phyloP scores from a whole-genome alignment of 2,329 filamentous ascomycete species.

The Penicillium sp. region DNA sequence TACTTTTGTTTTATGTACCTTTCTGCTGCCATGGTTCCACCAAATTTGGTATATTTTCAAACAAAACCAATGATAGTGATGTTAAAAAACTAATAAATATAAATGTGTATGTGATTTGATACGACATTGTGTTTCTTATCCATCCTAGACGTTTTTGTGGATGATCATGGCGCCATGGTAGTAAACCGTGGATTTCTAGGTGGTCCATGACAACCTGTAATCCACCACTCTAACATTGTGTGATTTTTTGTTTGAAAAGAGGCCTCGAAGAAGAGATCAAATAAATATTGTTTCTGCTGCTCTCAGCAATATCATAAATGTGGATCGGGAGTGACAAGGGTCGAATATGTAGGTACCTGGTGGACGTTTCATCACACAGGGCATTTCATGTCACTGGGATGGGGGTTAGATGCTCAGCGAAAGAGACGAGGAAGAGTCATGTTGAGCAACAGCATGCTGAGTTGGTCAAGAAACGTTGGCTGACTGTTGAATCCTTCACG shows the following conservation, averaged over 20 bases:
- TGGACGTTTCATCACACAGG: too few relatives aligned
- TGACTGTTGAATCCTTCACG: too few relatives aligned
- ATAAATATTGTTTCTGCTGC: not conserved
- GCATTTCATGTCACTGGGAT: too few relatives aligned
- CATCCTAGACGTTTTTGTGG: conserved; percentile 7
- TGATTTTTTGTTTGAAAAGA: not conserved
- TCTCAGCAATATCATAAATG: not conserved
- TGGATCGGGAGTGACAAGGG: too few relatives aligned
- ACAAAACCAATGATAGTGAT: conserved; percentile 6
- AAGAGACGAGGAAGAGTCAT: too few relatives aligned
- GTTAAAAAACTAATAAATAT: not conserved
- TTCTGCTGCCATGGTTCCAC: conserved; percentile 11
- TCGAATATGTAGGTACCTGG: too few relatives aligned
- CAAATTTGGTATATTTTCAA: conserved; percentile 6
- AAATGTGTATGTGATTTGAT: not conserved
- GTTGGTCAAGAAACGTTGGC: too few relatives aligned
- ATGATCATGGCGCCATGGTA: conserved; percentile 10
- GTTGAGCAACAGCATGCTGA: too few relatives aligned
- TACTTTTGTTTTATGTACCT: conserved; percentile 11
- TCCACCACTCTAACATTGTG: not conserved
- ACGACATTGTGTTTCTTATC: conserved; percentile 2
- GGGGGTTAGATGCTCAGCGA: too few relatives aligned
- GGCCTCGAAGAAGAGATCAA: not conserved
- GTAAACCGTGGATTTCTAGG: conserved; percentile 9
- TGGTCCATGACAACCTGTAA: not conserved